Evolutionary conservation across 345 rosid genomes (phyloP).

Genomic region (Cardamine chenopodiifolia): DNA sequence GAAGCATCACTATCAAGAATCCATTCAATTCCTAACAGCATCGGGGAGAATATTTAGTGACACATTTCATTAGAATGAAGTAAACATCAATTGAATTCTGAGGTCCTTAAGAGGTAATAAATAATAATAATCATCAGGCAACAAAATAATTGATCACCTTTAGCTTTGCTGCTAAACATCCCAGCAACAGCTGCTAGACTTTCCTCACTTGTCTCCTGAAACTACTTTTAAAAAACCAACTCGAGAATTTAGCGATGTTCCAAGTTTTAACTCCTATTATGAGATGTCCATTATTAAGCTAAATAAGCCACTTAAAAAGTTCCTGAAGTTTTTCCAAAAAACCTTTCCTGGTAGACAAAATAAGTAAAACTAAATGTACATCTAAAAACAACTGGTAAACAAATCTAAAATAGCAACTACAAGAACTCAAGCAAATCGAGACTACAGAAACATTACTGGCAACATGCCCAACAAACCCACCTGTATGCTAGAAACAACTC

Average conservation of each 20-base stretch:
- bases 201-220: slow-evolving; percentile 95
- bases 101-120: background rate
- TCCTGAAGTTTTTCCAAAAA: slow-evolving; percentile 7
- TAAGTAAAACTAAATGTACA: slow-evolving; percentile 5
- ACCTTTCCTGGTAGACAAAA: slow-evolving; percentile 4
- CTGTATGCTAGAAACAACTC: slow-evolving; percentile 93
- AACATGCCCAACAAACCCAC: slow-evolving; percentile 47
- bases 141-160: slow-evolving; percentile 59
- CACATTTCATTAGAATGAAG: background rate
- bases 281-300: slow-evolving; percentile 12
- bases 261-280: slow-evolving; percentile 2
- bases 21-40: slow-evolving; percentile 92
- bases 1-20: slow-evolving; percentile 97
- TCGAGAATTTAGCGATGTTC: slow-evolving; percentile 32
- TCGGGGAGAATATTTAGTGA: background rate
- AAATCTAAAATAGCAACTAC: background rate
- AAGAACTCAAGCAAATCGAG: slow-evolving; percentile 4
- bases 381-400: background rate
- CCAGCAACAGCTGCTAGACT: slow-evolving; percentile 97
- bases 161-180: slow-evolving; percentile 99
- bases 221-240: slow-evolving; percentile 51
- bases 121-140: background rate
- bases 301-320: slow-evolving; percentile 6
- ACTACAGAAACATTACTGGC: slow-evolving; percentile 13
- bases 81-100: background rate